Conservation (phyloP, 345 rosid genomes). For the Hibiscus tridactylites region DNA sequence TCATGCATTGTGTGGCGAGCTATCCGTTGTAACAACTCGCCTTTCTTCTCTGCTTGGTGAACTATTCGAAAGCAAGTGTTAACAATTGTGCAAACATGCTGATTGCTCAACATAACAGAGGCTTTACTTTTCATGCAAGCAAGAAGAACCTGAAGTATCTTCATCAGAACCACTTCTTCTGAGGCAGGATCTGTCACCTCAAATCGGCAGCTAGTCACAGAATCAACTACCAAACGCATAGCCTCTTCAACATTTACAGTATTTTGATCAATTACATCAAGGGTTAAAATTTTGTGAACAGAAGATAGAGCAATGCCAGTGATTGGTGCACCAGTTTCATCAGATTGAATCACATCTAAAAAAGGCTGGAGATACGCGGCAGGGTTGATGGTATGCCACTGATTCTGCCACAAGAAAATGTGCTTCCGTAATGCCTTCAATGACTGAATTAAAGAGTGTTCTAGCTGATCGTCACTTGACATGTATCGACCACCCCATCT, state of each 20-base stretch:
- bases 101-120: constrained; percentile 83
- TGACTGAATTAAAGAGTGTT: constrained; percentile 83
- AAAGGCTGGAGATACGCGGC: constrained; percentile 82
- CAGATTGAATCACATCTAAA: constrained; percentile 80
- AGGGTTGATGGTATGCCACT: constrained; percentile 81
- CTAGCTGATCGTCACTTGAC: constrained; percentile 92
- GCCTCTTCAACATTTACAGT: constrained; percentile 83
- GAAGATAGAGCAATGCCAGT: constrained; percentile 91
- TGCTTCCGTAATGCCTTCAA: constrained; percentile 80
- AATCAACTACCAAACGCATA: constrained; percentile 88
- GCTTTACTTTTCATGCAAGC: constrained; percentile 94
- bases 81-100: constrained; percentile 92
- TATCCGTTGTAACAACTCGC: constrained; percentile 67
- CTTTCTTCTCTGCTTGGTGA: constrained; percentile 85
- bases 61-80: constrained; percentile 97
- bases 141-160: constrained; percentile 93
- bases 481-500: constrained; percentile 94
- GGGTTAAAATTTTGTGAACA: constrained; percentile 72
- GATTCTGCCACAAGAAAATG: constrained; percentile 79
- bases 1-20: constrained; percentile 97
- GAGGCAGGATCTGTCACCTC: constrained; percentile 98
- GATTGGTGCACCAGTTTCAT: constrained; percentile 92
- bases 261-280: constrained; percentile 69
- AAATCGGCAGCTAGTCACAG: constrained; percentile 95
- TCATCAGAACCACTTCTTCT: constrained; percentile 96